A percentile compares a stretch with the other conserved stretches of the same genome.
Evolutionary conservation across 768 basidiomycete species (phyloP).

Genomic region (Neoboletus subvelutipes): DNA sequence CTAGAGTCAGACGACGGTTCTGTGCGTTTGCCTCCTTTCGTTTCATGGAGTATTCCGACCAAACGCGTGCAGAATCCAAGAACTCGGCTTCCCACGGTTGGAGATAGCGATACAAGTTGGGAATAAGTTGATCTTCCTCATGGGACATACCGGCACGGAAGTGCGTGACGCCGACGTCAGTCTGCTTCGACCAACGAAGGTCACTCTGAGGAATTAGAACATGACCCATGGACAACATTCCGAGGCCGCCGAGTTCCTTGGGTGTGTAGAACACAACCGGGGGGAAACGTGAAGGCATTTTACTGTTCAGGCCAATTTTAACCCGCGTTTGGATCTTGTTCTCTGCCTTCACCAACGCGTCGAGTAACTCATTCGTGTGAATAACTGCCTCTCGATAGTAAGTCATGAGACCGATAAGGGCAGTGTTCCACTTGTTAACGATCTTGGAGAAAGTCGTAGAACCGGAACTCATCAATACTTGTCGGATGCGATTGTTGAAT

Average conservation of each 20-base stretch:
- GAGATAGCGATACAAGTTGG: conserved; percentile 94
- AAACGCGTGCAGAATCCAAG: conserved; percentile 96
- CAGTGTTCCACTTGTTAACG: conserved; percentile 97
- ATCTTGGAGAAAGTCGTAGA: conserved; percentile 99
- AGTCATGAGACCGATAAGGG: conserved; percentile 94
- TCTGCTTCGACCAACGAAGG: conserved; percentile 97
- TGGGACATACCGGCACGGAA: conserved; percentile 99
- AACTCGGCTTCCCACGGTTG: conserved; percentile 99
- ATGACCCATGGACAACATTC: conserved; percentile 99
- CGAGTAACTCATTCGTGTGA: conserved; percentile 94
- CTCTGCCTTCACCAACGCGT: conserved; percentile 96
- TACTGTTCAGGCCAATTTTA: conserved; percentile 98
- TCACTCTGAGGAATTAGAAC: conserved; percentile 98
- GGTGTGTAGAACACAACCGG: conserved; percentile 95
- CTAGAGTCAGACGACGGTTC: conserved; percentile 93
- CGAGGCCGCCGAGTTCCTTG: conserved; percentile 97
- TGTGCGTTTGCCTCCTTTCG: conserved; percentile 99
- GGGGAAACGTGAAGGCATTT: conserved; percentile 99
- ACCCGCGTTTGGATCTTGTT: conserved; percentile 99
- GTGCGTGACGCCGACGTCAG: conserved; percentile 95
- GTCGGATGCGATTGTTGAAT: conserved; percentile 96
- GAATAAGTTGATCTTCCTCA: conserved; percentile 92
- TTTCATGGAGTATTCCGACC: conserved; percentile 99
- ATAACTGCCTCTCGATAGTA: conserved; percentile 98
- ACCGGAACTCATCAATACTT: conserved; percentile 97